These are phyloP conservation scores for Rhynchosporium graminicola DNA, from an alignment of 2,329 filamentous ascomycete genomes.

Conservation along the genomic window DNA sequence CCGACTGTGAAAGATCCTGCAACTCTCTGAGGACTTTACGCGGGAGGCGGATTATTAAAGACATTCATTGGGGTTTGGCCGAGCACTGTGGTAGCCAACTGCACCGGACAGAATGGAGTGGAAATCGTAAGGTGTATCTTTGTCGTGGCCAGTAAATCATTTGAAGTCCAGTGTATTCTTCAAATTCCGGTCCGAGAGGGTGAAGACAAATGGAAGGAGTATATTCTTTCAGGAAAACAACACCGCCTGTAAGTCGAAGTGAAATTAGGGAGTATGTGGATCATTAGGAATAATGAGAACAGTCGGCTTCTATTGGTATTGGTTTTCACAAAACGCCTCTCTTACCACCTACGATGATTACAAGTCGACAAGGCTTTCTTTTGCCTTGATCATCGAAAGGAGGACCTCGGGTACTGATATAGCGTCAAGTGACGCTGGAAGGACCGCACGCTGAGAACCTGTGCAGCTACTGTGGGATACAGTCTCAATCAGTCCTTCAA, in stretches of 20 bases:
- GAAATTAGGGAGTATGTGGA: neutral
- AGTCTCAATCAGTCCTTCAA: too few species aligned
- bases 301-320: neutral
- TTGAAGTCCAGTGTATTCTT: neutral
- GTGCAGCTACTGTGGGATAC: neutral
- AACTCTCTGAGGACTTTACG: neutral
- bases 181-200: neutral
- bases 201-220: too few species aligned
- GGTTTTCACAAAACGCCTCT: neutral
- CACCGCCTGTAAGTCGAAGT: neutral
- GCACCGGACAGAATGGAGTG: neutral
- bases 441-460: neutral
- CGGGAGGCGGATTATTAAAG: neutral
- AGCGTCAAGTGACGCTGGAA: neutral
- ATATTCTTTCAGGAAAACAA: too few species aligned
- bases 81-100: neutral
- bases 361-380: neutral
- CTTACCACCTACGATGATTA: neutral
- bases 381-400: neutral
- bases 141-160: neutral
- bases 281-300: neutral
- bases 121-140: neutral
- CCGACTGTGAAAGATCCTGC: constrained; percentile 2
- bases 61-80: constrained; percentile 1
- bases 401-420: neutral